Conservation (phyloP, 257 asterid species). For the Primulina tabacum region DNA sequence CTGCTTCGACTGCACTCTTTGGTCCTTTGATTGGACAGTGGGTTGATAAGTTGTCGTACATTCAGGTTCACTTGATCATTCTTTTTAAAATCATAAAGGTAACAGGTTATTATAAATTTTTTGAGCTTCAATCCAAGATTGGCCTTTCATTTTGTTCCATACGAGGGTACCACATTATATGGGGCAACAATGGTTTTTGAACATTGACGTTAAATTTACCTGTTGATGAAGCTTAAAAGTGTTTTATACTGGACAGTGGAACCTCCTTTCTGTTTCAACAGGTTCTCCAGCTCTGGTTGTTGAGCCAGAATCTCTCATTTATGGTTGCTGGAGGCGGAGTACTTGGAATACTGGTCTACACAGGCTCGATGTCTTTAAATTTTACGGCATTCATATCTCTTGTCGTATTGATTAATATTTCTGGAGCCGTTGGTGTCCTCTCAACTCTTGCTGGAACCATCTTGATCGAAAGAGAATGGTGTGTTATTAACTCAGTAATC, state of each 20-base stretch:
- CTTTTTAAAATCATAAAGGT: neutral
- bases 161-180: neutral
- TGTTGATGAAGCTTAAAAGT: neutral
- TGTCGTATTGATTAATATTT: conserved; percentile 48
- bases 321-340: conserved; percentile 81
- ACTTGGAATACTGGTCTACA: conserved; percentile 48
- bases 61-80: conserved; percentile 41
- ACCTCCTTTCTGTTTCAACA: conserved; percentile 19
- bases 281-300: conserved; percentile 69
- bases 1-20: conserved; percentile 64
- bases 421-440: conserved; percentile 82
- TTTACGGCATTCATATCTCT: conserved; percentile 43
- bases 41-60: conserved; percentile 64
- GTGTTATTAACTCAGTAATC: neutral
- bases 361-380: conserved; percentile 38
- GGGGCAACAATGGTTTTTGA: neutral
- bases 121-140: conserved; percentile 1
- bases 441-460: conserved; percentile 91
- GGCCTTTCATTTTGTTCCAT: neutral
- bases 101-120: neutral
- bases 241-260: neutral
- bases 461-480: conserved; percentile 96
- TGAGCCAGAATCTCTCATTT: conserved; percentile 71
- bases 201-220: neutral
- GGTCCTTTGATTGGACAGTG: conserved; percentile 75